Percentiles rank a stretch among this genome's conserved stretches.
These are phyloP conservation scores for Populus deltoides DNA, from an alignment of 345 rosid species.

Conservation along the genomic window DNA sequence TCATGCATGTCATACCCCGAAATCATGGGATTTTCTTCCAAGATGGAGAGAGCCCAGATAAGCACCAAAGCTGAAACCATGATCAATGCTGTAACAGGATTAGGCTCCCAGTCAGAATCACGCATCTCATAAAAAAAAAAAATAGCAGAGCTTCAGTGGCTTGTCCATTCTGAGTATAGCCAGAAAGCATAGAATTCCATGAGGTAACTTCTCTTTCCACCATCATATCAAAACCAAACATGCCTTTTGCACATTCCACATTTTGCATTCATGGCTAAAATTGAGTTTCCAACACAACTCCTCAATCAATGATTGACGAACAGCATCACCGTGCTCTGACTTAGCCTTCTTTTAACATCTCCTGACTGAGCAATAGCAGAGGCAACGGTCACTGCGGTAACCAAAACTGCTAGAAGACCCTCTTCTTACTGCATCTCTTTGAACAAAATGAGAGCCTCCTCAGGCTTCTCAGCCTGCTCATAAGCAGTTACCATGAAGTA, in stretches of 20 bases:
- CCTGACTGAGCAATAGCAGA: conserved; percentile 56
- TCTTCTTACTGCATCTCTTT: conserved; percentile 19
- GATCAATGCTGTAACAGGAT: conserved; percentile 47
- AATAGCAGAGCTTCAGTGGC: conserved; percentile 43
- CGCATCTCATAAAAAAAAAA: conserved; percentile 45
- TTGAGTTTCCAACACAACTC: conserved; percentile 44
- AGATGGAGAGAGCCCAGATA: conserved; percentile 41
- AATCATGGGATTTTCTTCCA: conserved; percentile 42
- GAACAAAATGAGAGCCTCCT: conserved; percentile 20
- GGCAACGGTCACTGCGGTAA: conserved; percentile 42
- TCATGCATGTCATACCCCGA: no score
- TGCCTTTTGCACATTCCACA: conserved; percentile 38
- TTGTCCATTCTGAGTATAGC: conserved; percentile 51
- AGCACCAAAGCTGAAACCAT: conserved; percentile 51
- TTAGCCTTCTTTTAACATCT: conserved; percentile 24
- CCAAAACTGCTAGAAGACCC: conserved; percentile 36
- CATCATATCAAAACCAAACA: conserved; percentile 45
- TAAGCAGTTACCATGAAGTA: conserved; percentile 36
- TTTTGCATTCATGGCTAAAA: conserved; percentile 49
- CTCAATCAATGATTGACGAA: conserved; percentile 19
- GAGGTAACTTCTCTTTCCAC: conserved; percentile 41
- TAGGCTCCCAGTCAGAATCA: conserved; percentile 26
- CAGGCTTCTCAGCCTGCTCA: conserved; percentile 25
- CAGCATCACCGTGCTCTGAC: conserved; percentile 33
- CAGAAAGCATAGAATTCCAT: conserved; percentile 61